Evolutionary conservation across 352 stramenopile genomes (phyloP).

Genomic region (Pythium aphanidermatum): DNA sequence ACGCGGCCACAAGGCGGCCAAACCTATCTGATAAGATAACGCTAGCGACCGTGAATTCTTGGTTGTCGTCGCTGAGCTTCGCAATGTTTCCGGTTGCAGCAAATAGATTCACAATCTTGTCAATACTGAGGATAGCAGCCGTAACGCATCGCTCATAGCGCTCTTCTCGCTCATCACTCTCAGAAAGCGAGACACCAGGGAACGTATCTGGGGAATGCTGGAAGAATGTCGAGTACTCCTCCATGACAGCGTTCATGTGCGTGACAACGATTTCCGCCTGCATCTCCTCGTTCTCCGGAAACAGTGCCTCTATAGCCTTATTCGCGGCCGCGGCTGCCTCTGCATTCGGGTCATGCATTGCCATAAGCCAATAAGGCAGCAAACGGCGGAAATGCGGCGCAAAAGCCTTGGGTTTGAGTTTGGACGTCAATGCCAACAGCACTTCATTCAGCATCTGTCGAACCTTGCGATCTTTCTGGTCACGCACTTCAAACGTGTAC

Average conservation of each 20-base stretch:
- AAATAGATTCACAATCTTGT: constrained; percentile 52
- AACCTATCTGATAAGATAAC: constrained; percentile 65
- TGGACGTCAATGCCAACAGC: constrained; percentile 41
- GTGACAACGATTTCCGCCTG: constrained; percentile 20
- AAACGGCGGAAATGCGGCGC: constrained; percentile 58
- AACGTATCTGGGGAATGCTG: constrained; percentile 52
- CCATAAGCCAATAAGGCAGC: constrained; percentile 73
- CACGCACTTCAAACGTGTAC: constrained; percentile 73
- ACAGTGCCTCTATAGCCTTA: constrained; percentile 49
- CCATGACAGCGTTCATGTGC: constrained; percentile 26
- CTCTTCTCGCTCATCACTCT: constrained; percentile 63
- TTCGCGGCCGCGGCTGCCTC: constrained; percentile 46
- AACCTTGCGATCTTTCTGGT: constrained; percentile 82
- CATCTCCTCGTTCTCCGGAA: constrained; percentile 27
- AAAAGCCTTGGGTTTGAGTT: constrained; percentile 70
- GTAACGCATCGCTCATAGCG: constrained; percentile 71
- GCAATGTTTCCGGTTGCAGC: constrained; percentile 27
- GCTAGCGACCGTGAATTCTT: constrained; percentile 31
- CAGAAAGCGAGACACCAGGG: constrained; percentile 40
- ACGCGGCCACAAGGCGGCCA: constrained; percentile 35
- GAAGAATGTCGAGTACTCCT: constrained; percentile 64
- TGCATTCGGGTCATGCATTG: constrained; percentile 67
- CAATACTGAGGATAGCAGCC: constrained; percentile 47
- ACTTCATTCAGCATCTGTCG: constrained; percentile 73
- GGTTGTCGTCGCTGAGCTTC: constrained; percentile 33